A percentile compares a stretch with the other conserved stretches of the same genome.
Evolutionary conservation across 2,329 filamentous ascomycete genomes (phyloP).

Genomic region (Plectosphaerella sp.): DNA sequence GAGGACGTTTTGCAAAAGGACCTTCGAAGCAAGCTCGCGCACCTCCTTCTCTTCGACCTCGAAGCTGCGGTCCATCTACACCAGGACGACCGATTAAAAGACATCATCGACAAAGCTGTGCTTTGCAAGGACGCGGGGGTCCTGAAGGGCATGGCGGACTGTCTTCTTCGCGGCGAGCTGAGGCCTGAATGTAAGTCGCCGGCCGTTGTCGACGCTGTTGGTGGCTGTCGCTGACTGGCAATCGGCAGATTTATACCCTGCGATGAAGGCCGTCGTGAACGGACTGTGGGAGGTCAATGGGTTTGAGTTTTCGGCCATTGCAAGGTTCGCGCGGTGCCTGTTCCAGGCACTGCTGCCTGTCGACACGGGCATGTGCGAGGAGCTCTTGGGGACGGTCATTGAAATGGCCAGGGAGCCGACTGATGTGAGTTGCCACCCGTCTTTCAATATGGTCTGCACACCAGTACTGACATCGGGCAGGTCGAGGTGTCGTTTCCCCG

Average conservation of each 20-base stretch:
- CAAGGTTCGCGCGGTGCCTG: constrained; percentile 75
- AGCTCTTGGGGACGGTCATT: constrained; percentile 60
- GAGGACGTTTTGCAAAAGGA: constrained; percentile 43
- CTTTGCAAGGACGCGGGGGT: constrained; percentile 38
- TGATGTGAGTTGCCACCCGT: constrained; percentile 30
- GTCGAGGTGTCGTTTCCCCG: constrained; percentile 51
- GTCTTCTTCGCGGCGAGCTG: constrained; percentile 50
- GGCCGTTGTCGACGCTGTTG: not conserved
- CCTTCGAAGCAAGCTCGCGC: constrained; percentile 57
- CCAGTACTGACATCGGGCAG: constrained; percentile 14
- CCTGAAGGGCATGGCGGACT: constrained; percentile 63
- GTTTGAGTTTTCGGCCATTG: constrained; percentile 56
- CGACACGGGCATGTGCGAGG: constrained; percentile 50
- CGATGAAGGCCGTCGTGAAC: constrained; percentile 65
- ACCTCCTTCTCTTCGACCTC: constrained; percentile 72
- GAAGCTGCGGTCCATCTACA: constrained; percentile 67
- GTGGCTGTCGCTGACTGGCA: not conserved
- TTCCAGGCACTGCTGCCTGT: constrained; percentile 62
- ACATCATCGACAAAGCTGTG: constrained; percentile 51
- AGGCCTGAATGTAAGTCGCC: constrained; percentile 31
- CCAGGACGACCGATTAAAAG: constrained; percentile 61
- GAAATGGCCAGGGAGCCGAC: constrained; percentile 45
- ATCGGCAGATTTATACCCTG: constrained; percentile 41
- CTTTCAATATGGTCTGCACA: not conserved
- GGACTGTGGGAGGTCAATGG: constrained; percentile 54